Conservation (phyloP, 768 basidiomycete species). For the Kwoniella dendrophila region DNA sequence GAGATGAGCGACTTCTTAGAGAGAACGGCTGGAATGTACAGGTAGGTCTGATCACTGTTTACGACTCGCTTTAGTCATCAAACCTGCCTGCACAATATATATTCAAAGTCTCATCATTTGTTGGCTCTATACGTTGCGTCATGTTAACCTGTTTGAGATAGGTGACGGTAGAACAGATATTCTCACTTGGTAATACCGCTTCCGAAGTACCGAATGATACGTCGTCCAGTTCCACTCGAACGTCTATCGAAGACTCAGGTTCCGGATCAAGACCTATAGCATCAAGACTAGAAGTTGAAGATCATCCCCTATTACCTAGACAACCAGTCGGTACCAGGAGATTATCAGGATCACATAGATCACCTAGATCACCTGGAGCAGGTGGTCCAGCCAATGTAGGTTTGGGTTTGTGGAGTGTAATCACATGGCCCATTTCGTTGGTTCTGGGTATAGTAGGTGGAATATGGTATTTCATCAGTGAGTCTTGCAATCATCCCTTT, state of each 20-base stretch:
- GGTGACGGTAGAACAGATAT: conserved; percentile 50
- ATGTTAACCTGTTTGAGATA: conserved; percentile 1
- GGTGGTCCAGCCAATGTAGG: conserved; percentile 18
- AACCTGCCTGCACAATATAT: too few species aligned
- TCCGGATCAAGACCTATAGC: conserved; percentile 1
- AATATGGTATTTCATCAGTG: conserved; percentile 51
- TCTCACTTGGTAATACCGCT: conserved; percentile 23
- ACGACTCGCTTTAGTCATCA: too few species aligned
- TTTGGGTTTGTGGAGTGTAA: conserved; percentile 31
- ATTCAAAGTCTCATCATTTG: too few species aligned
- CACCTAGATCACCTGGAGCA: conserved; percentile 9
- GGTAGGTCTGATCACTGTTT: too few species aligned
- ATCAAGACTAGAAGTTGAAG: conserved; percentile 22
- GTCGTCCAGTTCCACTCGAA: not conserved
- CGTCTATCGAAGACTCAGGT: not conserved
- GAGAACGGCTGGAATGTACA: conserved; percentile 53
- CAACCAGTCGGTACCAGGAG: conserved; percentile 18
- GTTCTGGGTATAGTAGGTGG: conserved; percentile 38
- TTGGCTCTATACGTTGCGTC: too few species aligned
- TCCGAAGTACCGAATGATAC: not conserved
- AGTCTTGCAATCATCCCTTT: conserved; percentile 9
- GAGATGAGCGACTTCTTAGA: conserved; percentile 49
- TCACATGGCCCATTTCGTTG: conserved; percentile 41
- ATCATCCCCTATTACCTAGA: conserved; percentile 5
- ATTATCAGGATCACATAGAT: conserved; percentile 24